Evolutionary conservation across 352 stramenopile species (phyloP), one percentile per base, ranked within the genome.

Genomic region (Discostella stelligera): DNA sequence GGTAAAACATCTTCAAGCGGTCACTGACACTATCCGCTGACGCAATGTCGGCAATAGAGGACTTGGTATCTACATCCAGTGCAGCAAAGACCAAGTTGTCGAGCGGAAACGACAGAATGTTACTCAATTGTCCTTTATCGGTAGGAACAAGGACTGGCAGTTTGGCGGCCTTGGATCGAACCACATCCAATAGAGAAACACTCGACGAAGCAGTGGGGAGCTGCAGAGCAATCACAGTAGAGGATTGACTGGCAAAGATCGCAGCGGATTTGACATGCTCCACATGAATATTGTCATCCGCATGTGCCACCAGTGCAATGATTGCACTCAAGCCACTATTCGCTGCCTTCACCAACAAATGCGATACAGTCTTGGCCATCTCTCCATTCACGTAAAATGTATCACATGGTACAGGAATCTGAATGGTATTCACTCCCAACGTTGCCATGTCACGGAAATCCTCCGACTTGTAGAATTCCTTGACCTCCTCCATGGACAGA

Each of bases 1-100:
- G 85, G 48, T 90, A 91, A 68, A 89, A 91, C 53, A 91, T 67
- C 55, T 91, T 91, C 69, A 77, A 74, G 10, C 85, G 68, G 69
- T 91, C 85, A 30, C 83, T 79, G 16, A 67, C 4, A 8, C 63
- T 82, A 32, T 56, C 64, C 2, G 77, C 86, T 5, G 77, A 88
- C 6, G 85, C 85, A 58, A 90, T 67, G 74, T 87, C 81, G 10
- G 61, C 83, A 3, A 90, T 68, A 9, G 66, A 79, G 3, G 11
- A 37, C 2, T 60, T 79, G 37, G 86, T 71, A 52, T 23, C 23
- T 6, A 83, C 74, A 18, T 81, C 74, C 1, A 91, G 65, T 1
- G 83, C 71, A 49, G 65, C 74, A 49, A 73, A 80, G n/a, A 83
- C 20, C 25, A 77, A 50, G 1, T 60, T 39, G 52, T 85, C 74